These are phyloP conservation scores for Discostella stelligeroides DNA, from an alignment of 108 stramenopile species.

Conservation along the genomic window DNA sequence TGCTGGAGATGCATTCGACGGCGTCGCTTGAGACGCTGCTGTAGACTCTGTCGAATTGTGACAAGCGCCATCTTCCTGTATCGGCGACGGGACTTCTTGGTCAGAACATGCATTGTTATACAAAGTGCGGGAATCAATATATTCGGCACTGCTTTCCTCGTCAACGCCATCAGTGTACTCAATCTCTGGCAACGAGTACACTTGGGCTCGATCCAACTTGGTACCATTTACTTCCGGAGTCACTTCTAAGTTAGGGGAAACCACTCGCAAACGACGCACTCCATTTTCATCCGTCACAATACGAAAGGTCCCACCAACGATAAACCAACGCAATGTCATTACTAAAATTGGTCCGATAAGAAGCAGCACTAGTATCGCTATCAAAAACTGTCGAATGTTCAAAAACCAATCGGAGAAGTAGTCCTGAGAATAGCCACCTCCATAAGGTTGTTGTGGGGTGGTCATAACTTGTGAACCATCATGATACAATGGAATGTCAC, in stretches of 20 bases:
- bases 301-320: slow-evolving; percentile 41
- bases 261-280: slow-evolving; percentile 22
- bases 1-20: slow-evolving; percentile 5
- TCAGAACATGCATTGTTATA: no score
- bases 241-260: slow-evolving; percentile 32
- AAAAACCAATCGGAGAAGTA: slow-evolving; percentile 24
- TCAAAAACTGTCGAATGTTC: slow-evolving; percentile 35
- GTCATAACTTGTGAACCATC: no score
- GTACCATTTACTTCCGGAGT: slow-evolving; percentile 39
- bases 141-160: neutral
- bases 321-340: slow-evolving; percentile 27
- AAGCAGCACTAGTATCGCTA: slow-evolving; percentile 29
- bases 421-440: slow-evolving; percentile 3
- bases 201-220: slow-evolving; percentile 44
- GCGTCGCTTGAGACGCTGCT: neutral
- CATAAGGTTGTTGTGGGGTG: no score
- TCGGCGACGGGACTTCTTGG: no score
- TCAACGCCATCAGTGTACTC: slow-evolving; percentile 3
- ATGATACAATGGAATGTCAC: no score
- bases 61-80: slow-evolving; percentile 9
- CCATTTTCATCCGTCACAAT: slow-evolving; percentile 36
- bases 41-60: neutral
- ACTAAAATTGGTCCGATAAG: slow-evolving; percentile 31
- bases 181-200: slow-evolving; percentile 43
- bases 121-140: neutral